Percentiles rank a stretch among this genome's conserved stretches.
phyloP scores from a whole-genome alignment of 352 stramenopile genomes.

The Phytopythium kandeliae region DNA sequence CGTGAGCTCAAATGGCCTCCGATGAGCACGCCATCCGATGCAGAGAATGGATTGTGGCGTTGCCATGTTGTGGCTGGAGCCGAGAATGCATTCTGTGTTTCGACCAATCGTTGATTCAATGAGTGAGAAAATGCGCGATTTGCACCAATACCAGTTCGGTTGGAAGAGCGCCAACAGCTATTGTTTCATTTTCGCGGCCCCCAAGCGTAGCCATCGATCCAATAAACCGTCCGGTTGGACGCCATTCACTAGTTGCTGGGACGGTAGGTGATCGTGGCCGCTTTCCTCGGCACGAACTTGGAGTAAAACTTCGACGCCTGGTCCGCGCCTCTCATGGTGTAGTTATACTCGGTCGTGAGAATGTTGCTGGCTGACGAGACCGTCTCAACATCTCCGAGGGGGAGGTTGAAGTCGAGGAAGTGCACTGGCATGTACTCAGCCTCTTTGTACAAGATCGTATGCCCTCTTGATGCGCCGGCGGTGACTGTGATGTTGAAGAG shows the following conservation, averaged over 20 bases:
- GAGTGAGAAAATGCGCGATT: background rate
- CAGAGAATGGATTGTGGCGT: too few species aligned
- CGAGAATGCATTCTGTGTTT: too few species aligned
- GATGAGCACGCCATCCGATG: too few species aligned
- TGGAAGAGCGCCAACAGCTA: too few species aligned
- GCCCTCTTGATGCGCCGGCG: slow-evolving; percentile 16
- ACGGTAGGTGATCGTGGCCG: slow-evolving; percentile 40
- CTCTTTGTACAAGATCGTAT: slow-evolving; percentile 38
- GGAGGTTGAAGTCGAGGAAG: slow-evolving; percentile 48
- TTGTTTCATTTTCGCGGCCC: slow-evolving; percentile 18
- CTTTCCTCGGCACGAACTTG: slow-evolving; percentile 31
- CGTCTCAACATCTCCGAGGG: slow-evolving; percentile 39
- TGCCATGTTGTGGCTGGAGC: too few species aligned
- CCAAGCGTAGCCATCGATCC: slow-evolving; percentile 36
- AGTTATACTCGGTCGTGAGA: slow-evolving; percentile 16
- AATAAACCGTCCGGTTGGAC: slow-evolving; percentile 16
- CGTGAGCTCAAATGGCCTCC: too few species aligned
- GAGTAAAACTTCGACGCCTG: slow-evolving; percentile 33
- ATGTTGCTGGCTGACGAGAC: slow-evolving; percentile 30
- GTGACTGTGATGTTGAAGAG: slow-evolving; percentile 19
- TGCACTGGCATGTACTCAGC: slow-evolving; percentile 53
- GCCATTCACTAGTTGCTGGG: slow-evolving; percentile 4
- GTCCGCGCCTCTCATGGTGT: slow-evolving; percentile 32
- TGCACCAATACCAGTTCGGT: too few species aligned
- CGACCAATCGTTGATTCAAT: too few species aligned